Base-by-base conservation (phyloP, 805 yeast genomes). In the Nakazawaea ernobii region DNA sequence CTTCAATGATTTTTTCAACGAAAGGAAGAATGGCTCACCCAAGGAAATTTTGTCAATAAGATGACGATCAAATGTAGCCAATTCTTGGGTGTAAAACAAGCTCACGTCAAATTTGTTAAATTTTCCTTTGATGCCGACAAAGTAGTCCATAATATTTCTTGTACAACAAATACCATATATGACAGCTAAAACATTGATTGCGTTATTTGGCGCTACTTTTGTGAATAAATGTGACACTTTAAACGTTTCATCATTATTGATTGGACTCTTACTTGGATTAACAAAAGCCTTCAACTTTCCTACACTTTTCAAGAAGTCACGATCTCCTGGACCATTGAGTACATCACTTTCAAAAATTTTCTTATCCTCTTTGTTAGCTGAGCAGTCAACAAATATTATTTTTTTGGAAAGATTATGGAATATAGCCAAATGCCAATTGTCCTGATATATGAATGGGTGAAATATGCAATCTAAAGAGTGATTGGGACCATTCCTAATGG, bases 111-210 rank as follows among this genome's bases (percentile, higher is more conserved):
- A 46, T 39, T 32, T 46, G 35, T 35, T 42, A 35, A 8, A 35
- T 14, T 39, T 33, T 15, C 17, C 32, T 14, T 27, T 33, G 11
- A 35, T 6, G 4, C 42, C 42, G 8, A 10, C 24, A 10, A 46
- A 28, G n/a, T 17, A 46, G 29, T 41, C 45, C 42, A 41, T 41
- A 9, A 46, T 36, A 10, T 35, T 42, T 28, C 29, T 35, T 6
- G 49, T 41, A 29, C 49, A 46, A 14, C 49, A 46, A 11, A 46
- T 46, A 8, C 42, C 45, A 42, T 46, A 46, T 9, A 46, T 41
- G 9, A 46, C 15, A 10, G 42, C 49, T 15, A 46, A 30, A 4
- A 46, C 43, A 41, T 46, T 46, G 4, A 40, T 30, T 15, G 49
- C 45, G 32, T 41, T 46, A 17, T 33, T 29, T 11, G 13, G 27